Evolutionary conservation across 1,139 yeast genomes (phyloP), one percentile per base, ranked within the genome.

Genomic region (Saccharomyces hybrid): DNA sequence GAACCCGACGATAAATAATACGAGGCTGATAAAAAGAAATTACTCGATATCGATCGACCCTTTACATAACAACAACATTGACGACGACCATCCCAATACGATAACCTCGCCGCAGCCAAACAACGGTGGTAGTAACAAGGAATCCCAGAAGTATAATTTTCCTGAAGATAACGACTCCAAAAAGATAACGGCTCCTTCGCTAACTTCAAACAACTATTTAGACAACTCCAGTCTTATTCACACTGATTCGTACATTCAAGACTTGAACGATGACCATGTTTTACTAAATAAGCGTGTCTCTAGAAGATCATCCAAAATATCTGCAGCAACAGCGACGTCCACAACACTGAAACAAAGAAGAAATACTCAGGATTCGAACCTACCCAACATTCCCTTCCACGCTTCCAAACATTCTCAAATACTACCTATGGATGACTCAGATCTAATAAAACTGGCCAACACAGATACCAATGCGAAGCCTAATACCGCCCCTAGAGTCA

Each of bases 371-470:
- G 62, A 61, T 32, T 53, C 60, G 13, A 53, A 53, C 11, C 49
- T 55, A 19, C 54, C 58, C 28, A 63, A 58, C 42, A 61, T 67
- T 11, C 70, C 70, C 28, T 66, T 67, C 52, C 62, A 64, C 42
- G 62, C 70, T 9, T 61, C 66, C 3, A 66, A 65, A 48, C 70
- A 67, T 53, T 61, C 70, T 8, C 69, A 66, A 49, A 66, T 67
- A 27, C 42, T 66, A 46, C 70, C 70, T 7, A 48, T 62, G 29
- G 62, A 62, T 46, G 58, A 61, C 13, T 19, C 47, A 6, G 49
- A 50, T 42, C 23, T 44, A 49, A 31, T 47, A 13, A 29, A 28
- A 14, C 19, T 47, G 16, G n/a, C 53, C n/a, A 32, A 32, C 13
- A 8, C 49, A 14, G 48, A 55, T 48, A 52, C 48, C 27, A 56